A percentile compares a stretch with the other conserved stretches of the same genome.
Conservation (phyloP, 768 basidiomycete species). For the Strobilomyces echinocephalus region DNA sequence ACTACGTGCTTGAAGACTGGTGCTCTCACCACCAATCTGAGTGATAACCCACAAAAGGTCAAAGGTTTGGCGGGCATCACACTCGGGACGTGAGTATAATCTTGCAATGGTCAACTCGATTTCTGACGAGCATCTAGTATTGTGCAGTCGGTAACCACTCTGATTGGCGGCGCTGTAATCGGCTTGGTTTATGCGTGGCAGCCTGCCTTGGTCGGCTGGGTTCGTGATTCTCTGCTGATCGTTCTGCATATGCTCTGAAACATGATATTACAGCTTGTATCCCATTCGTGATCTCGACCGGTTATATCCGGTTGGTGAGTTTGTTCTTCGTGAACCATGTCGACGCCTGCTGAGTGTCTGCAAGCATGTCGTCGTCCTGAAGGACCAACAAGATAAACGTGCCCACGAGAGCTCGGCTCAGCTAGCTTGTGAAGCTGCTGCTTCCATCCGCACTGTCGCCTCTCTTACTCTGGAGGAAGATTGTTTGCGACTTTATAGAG, state of each 20-base stretch:
- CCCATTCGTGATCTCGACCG: conserved; percentile 63
- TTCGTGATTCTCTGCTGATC: conserved; percentile 4
- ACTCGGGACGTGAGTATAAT: conserved; percentile 43
- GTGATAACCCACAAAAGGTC: conserved; percentile 87
- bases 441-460: conserved; percentile 86
- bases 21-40: conserved; percentile 68
- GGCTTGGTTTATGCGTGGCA: conserved; percentile 78
- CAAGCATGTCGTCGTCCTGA: conserved; percentile 79
- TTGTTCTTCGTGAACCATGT: neutral
- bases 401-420: conserved; percentile 79
- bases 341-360: conserved; percentile 4
- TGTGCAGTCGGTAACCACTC: conserved; percentile 67
- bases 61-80: conserved; percentile 85
- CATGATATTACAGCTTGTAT: conserved; percentile 45
- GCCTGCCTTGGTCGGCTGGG: conserved; percentile 46
- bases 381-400: conserved; percentile 77
- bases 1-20: conserved; percentile 54
- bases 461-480: conserved; percentile 74
- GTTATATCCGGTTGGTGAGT: conserved; percentile 77
- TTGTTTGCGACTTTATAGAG: conserved; percentile 53
- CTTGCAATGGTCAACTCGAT: too few relatives aligned
- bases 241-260: neutral
- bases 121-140: conserved; percentile 24
- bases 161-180: conserved; percentile 67
- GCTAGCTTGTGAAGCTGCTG: conserved; percentile 87